Evolutionary conservation across 345 rosid species (phyloP).

Genomic region (Pistacia vera): DNA sequence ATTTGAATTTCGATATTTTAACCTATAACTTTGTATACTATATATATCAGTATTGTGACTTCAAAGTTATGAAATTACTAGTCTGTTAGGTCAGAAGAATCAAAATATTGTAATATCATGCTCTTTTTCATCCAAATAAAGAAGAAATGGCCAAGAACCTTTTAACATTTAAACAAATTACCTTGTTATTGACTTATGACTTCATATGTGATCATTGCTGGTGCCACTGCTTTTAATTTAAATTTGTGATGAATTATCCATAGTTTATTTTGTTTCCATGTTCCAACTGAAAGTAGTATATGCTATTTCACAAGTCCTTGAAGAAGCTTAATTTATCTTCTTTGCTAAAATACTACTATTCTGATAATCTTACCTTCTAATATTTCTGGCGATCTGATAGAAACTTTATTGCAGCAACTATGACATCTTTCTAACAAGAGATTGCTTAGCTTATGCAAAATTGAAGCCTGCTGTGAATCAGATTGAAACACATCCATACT

Average conservation of each 20-base stretch:
- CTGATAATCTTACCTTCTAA: not conserved
- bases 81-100: not conserved
- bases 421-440: conserved; percentile 60
- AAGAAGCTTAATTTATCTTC: not conserved
- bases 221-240: not conserved
- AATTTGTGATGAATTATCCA: not conserved
- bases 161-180: not conserved
- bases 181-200: not conserved
- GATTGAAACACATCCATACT: conserved; percentile 87
- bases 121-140: not conserved
- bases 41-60: not conserved
- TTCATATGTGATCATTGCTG: not conserved
- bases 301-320: not conserved
- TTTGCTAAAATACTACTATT: not conserved
- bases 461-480: conserved; percentile 67
- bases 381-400: conserved; percentile 18
- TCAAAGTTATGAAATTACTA: not conserved
- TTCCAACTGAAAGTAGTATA: not conserved
- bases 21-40: no score
- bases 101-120: not conserved
- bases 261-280: not conserved
- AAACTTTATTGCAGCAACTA: conserved; percentile 63
- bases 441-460: conserved; percentile 59
- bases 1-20: not conserved
- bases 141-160: not conserved